Conservation (phyloP, 495 filamentous ascomycete genomes). For the Zalerion maritima region DNA sequence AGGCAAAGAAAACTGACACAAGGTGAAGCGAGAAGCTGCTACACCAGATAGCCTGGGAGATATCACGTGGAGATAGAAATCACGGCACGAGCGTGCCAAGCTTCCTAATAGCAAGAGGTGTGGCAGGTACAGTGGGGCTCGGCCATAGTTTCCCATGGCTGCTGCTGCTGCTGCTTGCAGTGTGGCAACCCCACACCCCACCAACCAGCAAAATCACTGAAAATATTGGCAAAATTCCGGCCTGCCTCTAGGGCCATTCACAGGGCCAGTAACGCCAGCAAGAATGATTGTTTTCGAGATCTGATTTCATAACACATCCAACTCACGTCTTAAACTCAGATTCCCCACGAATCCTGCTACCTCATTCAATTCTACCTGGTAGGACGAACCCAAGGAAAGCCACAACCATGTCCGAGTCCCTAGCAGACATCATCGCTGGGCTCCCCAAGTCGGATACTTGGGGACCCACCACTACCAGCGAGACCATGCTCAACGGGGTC, state of each 20-base stretch:
- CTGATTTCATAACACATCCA: no score
- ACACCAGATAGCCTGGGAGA: no score
- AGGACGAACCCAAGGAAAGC: slow-evolving; percentile 1
- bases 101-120: no score
- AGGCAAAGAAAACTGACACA: no score
- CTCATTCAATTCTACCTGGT: not conserved
- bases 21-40: no score
- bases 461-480: slow-evolving; percentile 68
- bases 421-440: slow-evolving; percentile 41
- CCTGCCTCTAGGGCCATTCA: slow-evolving; percentile 4
- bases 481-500: slow-evolving; percentile 82
- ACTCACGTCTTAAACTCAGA: no score
- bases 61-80: no score
- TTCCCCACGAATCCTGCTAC: no score
- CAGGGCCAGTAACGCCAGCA: slow-evolving; percentile 14
- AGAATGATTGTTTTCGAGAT: slow-evolving; percentile 1
- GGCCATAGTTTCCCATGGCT: no score
- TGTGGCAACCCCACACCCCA: slow-evolving; percentile 8
- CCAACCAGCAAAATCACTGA: slow-evolving; percentile 5
- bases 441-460: slow-evolving; percentile 54
- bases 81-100: no score
- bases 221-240: slow-evolving; percentile 12
- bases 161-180: no score
- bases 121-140: no score
- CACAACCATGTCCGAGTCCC: slow-evolving; percentile 16